Evolutionary conservation across 768 basidiomycete genomes (phyloP), one percentile per base, ranked within the genome.

Genomic region (Suillus luteus): DNA sequence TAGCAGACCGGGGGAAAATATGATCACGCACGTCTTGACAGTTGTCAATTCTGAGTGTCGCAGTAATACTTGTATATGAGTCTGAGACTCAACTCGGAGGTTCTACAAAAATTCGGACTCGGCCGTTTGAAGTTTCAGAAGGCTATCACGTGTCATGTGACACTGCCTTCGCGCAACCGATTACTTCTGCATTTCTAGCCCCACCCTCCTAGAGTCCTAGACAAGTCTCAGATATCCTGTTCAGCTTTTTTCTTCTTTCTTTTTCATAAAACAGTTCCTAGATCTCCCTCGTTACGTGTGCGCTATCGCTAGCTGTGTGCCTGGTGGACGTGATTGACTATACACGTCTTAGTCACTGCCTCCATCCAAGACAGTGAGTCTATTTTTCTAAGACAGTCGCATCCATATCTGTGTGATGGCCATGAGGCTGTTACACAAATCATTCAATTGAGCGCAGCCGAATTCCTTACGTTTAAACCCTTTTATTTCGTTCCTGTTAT

Each of bases 391-490:
- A 10, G 35, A 48, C 4, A n/a, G 17, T 60, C 37, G 7, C 19
- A 41, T 22, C 6, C 27, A 19, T 62, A 60, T 40, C 24, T 8
- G 40, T 41, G 43, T 43, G 19, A 12, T n/a, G 14, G 15, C 60
- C 62, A 61, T 63, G 62, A 64, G 62, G 64, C 55, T 22, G n/a
- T 44, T 15, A n/a, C 11, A 54, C n/a, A 46, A 46, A 19, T 35
- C 57, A n/a, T n/a, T 38, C 33, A 41, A 33, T 19, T 37, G 3
- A 24, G 46, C 44, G 19, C 31, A 31, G n/a, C 38, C 27, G 31
- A 31, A 31, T 24, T n/a, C 37, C 31, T 55, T 40, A n/a, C 41
- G 10, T 62, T 44, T 46, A 11, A 46, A 46, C 12, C 35, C 17
- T n/a, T 22, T 11, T n/a, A 19, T n/a, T 44, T 63, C 38, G 1